Evolutionary conservation across 2,329 filamentous ascomycete species (phyloP).

Genomic region (Microdochium trichocladiopsis): DNA sequence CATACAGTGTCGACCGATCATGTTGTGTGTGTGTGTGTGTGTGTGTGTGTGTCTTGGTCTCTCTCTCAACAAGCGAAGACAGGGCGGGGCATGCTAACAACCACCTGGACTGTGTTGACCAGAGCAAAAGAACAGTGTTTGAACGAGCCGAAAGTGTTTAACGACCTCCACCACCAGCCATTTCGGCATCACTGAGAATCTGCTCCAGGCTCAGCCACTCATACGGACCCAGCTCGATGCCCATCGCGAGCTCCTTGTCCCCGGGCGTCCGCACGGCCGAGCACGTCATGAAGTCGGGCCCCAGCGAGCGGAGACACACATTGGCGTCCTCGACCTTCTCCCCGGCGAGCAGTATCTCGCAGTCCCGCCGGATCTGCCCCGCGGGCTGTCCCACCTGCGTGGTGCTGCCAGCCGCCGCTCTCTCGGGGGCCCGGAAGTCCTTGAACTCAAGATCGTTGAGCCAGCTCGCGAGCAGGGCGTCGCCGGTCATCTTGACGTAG

Average conservation of each 20-base stretch:
- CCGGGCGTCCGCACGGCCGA: conserved; percentile 38
- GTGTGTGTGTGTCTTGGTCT: no score
- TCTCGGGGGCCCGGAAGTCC: conserved; percentile 48
- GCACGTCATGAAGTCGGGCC: conserved; percentile 46
- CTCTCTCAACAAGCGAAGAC: no score
- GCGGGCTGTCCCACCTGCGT: conserved; percentile 25
- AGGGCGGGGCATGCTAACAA: no score
- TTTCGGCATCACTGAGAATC: conserved; percentile 36
- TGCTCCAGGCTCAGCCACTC: conserved; percentile 35
- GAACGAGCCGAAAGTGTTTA: no score
- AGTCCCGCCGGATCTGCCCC: conserved; percentile 22
- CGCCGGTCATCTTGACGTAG: conserved; percentile 77
- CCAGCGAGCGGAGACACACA: conserved; percentile 34
- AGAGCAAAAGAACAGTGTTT: no score
- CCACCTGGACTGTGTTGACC: no score
- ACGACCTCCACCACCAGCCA: conserved; percentile 3
- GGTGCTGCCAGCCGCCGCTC: conserved; percentile 8
- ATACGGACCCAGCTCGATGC: conserved; percentile 32
- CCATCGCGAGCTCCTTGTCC: conserved; percentile 26
- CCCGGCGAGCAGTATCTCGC: conserved; percentile 32
- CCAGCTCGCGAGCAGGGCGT: conserved; percentile 70
- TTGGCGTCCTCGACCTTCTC: conserved; percentile 31
- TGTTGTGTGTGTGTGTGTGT: no score
- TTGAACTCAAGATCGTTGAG: conserved; percentile 63
- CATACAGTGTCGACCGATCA: no score